Percentiles rank a stretch among this genome's conserved stretches.
These are phyloP conservation scores for Cladobotryum protrusum DNA, from an alignment of 2,329 filamentous ascomycete species.

Conservation along the genomic window DNA sequence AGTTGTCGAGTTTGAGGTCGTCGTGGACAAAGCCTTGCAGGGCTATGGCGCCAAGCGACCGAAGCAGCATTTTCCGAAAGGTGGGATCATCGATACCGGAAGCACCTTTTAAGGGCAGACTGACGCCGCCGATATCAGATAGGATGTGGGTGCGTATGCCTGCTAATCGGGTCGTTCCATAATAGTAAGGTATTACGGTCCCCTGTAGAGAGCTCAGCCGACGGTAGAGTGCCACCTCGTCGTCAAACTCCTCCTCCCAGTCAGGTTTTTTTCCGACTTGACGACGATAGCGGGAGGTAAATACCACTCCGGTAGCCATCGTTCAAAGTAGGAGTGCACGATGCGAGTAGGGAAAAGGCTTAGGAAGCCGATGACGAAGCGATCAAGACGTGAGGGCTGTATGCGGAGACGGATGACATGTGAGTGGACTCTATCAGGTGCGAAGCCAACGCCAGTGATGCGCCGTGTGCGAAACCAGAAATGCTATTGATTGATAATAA, in stretches of 20 bases:
- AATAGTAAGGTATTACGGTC: constrained; percentile 17
- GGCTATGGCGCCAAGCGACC: constrained; percentile 18
- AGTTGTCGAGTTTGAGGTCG: constrained; percentile 19
- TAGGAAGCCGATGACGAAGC: constrained; percentile 8
- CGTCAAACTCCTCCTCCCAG: constrained; percentile 23
- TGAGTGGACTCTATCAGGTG: constrained; percentile 9
- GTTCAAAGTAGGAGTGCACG: constrained; percentile 5
- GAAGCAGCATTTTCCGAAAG: constrained; percentile 21
- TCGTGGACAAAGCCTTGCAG: constrained; percentile 15
- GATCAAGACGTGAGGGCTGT: constrained; percentile 5
- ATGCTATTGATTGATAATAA: background rate
- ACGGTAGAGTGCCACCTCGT: constrained; percentile 18
- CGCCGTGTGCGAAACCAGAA: constrained; percentile 10
- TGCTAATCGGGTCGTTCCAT: constrained; percentile 15
- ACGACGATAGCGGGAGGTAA: constrained; percentile 15
- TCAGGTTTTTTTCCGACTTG: constrained; percentile 18
- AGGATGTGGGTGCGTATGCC: constrained; percentile 18
- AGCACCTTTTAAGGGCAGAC: constrained; percentile 16
- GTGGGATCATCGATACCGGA: constrained; percentile 13
- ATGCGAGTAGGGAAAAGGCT: constrained; percentile 8
- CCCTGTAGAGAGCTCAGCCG: constrained; percentile 18
- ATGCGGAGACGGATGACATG: constrained; percentile 17
- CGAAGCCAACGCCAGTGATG: constrained; percentile 10
- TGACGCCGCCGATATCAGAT: constrained; percentile 19
- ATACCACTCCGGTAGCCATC: constrained; percentile 14